Base-by-base conservation (phyloP, 2,329 filamentous ascomycete species). In the Madurella fahalii region DNA sequence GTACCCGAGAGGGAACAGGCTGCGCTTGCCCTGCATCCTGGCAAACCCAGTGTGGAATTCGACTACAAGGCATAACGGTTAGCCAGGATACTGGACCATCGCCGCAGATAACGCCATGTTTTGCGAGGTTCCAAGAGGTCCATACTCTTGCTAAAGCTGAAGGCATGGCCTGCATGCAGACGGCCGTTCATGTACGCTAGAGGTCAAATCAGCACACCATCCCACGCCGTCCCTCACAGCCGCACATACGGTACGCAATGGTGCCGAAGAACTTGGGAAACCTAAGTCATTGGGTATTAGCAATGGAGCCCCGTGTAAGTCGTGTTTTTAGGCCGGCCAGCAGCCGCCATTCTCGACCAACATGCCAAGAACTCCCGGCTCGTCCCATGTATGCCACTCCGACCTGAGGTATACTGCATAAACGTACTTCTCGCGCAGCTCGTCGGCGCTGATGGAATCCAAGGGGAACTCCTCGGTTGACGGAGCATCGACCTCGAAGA, bases 1-100 rank as follows among this genome's bases (percentile, higher is more conserved):
- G 77, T 91, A 99, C 32, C 93, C 94, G 67, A 94, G 86, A 54
- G 94, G 94, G 70, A 94, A 96, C 50, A 97, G 78, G 54, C 86
- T 80, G 50, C 87, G 81, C 77, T 93, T 93, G 67, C 94, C 94
- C 70, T 91, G 84, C 90, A 97, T 95, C 53, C 93, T 82, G 45
- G 88, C 86, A 68, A 90, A 92, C 42, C 93, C 90, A 20, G 87
- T 83, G 54, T 85, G 86, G 71, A 97, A 99, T 74, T 99, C 94
- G 64, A 96, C 58, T 52, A 34, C 42, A 32, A 11, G 20, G 32
- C 9, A 25, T 30, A 47, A 37, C 17, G 17, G 20, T 53, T 39
- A 53, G 51, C 32, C 30, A 13, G 40, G 9, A 37, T 37, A 37
- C 34, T 37, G 34, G 34, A 9, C 34, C 13, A 15, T 9, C 2